These are phyloP conservation scores for Wickerhamiella lipophila DNA, from an alignment of 805 yeast genomes.

Conservation along the genomic window DNA sequence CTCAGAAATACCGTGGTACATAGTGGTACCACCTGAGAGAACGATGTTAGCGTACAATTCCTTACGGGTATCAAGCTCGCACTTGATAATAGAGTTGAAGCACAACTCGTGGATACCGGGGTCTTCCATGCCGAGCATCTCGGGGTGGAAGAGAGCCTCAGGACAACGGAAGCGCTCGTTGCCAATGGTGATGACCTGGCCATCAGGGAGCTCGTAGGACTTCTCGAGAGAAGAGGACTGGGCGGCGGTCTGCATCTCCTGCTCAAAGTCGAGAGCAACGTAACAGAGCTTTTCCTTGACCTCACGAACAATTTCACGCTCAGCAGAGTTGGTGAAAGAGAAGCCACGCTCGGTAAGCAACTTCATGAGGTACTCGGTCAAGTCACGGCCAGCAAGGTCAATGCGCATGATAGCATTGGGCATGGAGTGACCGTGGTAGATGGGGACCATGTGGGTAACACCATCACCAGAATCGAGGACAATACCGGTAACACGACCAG, in stretches of 20 bases:
- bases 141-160: conserved; percentile 98
- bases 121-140: conserved; percentile 80
- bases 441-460: conserved; percentile 99
- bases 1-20: conserved; percentile 99
- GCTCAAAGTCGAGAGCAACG: conserved; percentile 98
- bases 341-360: conserved; percentile 97
- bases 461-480: conserved; percentile 89
- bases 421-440: conserved; percentile 98
- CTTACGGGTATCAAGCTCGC: conserved; percentile 98
- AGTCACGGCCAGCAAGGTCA: conserved; percentile 99
- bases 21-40: conserved; percentile 99
- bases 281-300: conserved; percentile 98
- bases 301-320: conserved; percentile 89
- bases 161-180: conserved; percentile 99
- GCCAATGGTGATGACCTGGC: conserved; percentile 98
- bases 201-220: conserved; percentile 98
- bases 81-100: conserved; percentile 90
- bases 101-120: conserved; percentile 99
- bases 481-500: conserved; percentile 99
- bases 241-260: conserved; percentile 98
- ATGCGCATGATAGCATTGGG: conserved; percentile 98
- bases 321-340: conserved; percentile 97
- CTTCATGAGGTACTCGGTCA: conserved; percentile 98
- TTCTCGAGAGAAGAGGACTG: conserved; percentile 97
- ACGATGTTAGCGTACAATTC: conserved; percentile 98